A percentile compares a stretch with the other conserved stretches of the same genome.
Conservation (phyloP, 2,329 filamentous ascomycete genomes). For the Amesomyces nigricolor region DNA sequence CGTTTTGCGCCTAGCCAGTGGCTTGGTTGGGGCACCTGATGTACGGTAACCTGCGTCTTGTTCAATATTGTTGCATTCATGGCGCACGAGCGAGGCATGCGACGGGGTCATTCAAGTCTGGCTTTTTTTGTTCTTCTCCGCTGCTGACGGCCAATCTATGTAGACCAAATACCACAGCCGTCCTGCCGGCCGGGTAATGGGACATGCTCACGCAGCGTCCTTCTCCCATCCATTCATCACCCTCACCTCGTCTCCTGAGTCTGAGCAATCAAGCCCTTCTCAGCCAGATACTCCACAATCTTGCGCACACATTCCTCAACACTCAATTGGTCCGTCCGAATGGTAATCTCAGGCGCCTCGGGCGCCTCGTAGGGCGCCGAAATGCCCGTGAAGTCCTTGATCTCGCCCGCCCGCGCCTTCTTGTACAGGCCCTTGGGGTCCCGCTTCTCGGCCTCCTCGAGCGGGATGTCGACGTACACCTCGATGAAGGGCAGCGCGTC, state of each 20-base stretch:
- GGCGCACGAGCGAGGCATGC: background rate
- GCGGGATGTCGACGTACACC: conserved; percentile 84
- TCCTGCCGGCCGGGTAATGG: background rate
- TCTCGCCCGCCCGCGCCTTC: conserved; percentile 88
- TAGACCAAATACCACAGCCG: background rate
- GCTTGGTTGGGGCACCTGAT: background rate
- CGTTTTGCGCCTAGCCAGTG: background rate
- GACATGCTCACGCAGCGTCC: background rate
- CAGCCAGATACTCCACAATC: conserved; percentile 74
- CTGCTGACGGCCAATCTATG: background rate
- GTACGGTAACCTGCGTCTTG: background rate
- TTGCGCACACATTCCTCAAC: conserved; percentile 84
- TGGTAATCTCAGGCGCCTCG: conserved; percentile 75
- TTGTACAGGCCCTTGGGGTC: conserved; percentile 98
- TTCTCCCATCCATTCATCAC: no score
- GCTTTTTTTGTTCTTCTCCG: no score
- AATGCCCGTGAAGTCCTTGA: conserved; percentile 96
- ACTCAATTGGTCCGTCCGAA: conserved; percentile 72
- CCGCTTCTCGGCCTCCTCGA: conserved; percentile 87
- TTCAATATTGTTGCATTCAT: background rate
- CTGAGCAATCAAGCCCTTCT: conserved; percentile 54
- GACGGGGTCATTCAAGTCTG: background rate
- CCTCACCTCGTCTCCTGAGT: conserved; percentile 28
- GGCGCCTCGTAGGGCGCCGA: conserved; percentile 93
- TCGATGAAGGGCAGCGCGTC: conserved; percentile 83